These are phyloP conservation scores for Ceratobasidium sp. DNA, from an alignment of 1,284 basidiomycete species.

Conservation along the genomic window DNA sequence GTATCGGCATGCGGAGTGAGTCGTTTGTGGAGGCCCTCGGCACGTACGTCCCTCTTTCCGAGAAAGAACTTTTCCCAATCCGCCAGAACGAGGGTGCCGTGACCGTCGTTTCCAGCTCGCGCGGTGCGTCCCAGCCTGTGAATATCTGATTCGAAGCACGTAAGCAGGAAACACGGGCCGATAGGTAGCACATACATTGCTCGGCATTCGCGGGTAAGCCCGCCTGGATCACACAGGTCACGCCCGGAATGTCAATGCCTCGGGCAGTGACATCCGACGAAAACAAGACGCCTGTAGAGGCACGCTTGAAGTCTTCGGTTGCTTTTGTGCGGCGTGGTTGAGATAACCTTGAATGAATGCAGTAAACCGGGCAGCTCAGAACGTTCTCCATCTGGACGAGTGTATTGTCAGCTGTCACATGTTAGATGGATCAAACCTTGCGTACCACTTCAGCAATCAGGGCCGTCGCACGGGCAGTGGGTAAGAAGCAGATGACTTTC, in stretches of 20 bases:
- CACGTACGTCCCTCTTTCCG: conserved; percentile 56
- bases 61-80: conserved; percentile 69
- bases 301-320: conserved; percentile 64
- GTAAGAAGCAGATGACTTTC: conserved; percentile 70
- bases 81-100: conserved; percentile 69
- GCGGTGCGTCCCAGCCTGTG: conserved; percentile 63
- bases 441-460: conserved; percentile 65
- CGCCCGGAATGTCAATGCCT: conserved; percentile 61
- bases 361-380: conserved; percentile 53
- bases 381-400: conserved; percentile 53
- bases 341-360: conserved; percentile 63
- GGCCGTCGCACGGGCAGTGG: conserved; percentile 73
- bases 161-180: not conserved
- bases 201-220: conserved; percentile 58
- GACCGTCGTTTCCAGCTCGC: conserved; percentile 61
- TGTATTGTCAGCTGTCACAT: conserved; percentile 47
- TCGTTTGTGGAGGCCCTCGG: conserved; percentile 18
- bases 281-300: conserved; percentile 60
- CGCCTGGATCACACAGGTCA: conserved; percentile 69
- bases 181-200: conserved; percentile 54
- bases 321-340: conserved; percentile 62
- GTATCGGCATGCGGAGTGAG: conserved; percentile 17
- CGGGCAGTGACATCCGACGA: conserved; percentile 63
- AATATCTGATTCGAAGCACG: conserved; percentile 51
- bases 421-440: not conserved